These are phyloP conservation scores for Begonia loranthoides DNA, from an alignment of 306 rosid species.

Conservation along the genomic window DNA sequence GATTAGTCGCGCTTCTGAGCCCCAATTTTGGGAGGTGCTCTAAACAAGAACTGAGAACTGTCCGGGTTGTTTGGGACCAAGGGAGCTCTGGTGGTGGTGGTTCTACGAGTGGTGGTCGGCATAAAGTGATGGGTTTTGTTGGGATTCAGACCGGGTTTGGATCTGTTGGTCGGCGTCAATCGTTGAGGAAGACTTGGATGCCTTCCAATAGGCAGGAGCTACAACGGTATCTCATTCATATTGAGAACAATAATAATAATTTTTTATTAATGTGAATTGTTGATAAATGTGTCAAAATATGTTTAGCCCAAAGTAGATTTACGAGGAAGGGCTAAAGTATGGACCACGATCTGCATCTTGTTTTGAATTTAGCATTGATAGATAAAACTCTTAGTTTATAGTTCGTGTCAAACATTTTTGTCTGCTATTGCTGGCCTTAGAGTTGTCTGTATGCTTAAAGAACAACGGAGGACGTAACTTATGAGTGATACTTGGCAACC, in stretches of 20 bases:
- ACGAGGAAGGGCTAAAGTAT: not conserved
- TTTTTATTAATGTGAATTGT: not conserved
- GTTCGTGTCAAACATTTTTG: too few species aligned
- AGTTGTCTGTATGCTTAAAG: too few species aligned
- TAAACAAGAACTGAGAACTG: slow-evolving; percentile 19
- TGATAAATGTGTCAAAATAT: too few species aligned
- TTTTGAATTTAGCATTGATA: not conserved
- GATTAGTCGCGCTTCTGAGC: slow-evolving; percentile 17
- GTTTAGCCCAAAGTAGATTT: too few species aligned
- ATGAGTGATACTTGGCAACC: too few species aligned
- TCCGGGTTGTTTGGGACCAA: slow-evolving; percentile 9
- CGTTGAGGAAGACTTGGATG: slow-evolving; percentile 25
- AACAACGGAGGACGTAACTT: too few species aligned
- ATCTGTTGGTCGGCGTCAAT: slow-evolving; percentile 20
- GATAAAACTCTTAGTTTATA: too few species aligned
- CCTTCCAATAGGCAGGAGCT: slow-evolving; percentile 18
- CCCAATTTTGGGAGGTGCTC: slow-evolving; percentile 19
- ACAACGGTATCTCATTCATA: slow-evolving; percentile 6
- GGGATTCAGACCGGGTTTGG: slow-evolving; percentile 21
- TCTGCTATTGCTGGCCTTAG: too few species aligned
- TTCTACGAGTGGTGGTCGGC: slow-evolving; percentile 21
- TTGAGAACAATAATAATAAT: not conserved
- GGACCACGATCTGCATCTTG: not conserved
- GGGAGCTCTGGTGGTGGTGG: slow-evolving; percentile 6
- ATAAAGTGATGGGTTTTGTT: slow-evolving; percentile 25